phyloP scores from a whole-genome alignment of 108 stramenopile species.

The Pseudonitzschia multiseries region DNA sequence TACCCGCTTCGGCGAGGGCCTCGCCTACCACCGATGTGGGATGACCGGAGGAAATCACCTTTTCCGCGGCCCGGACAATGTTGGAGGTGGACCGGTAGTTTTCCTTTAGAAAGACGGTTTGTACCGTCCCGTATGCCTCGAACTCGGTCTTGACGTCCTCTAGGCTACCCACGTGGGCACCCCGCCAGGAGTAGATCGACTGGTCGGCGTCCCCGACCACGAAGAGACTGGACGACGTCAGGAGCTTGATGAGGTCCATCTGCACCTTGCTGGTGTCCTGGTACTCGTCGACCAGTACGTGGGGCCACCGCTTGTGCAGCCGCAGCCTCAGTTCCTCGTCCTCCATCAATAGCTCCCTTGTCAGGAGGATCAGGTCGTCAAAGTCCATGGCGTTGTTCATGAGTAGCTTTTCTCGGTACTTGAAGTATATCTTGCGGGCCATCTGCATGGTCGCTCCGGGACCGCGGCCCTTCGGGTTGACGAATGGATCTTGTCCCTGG shows the following conservation, averaged over 20 bases:
- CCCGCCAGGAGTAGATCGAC: slow-evolving; percentile 83
- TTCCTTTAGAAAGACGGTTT: slow-evolving; percentile 77
- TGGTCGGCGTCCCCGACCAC: slow-evolving; percentile 88
- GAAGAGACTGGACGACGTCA: slow-evolving; percentile 68
- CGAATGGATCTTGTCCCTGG: slow-evolving; percentile 37
- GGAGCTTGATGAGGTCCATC: slow-evolving; percentile 69
- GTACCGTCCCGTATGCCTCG: slow-evolving; percentile 32
- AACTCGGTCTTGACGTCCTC: slow-evolving; percentile 60
- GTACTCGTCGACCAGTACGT: slow-evolving; percentile 87
- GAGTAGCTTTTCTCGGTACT: slow-evolving; percentile 67
- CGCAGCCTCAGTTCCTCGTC: slow-evolving; percentile 45
- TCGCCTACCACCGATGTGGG: neutral
- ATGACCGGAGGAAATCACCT: slow-evolving; percentile 50
- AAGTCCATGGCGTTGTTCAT: slow-evolving; percentile 85
- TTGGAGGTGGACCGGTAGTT: slow-evolving; percentile 81
- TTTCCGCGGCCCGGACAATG: slow-evolving; percentile 80
- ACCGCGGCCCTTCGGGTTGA: slow-evolving; percentile 20
- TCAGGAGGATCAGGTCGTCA: slow-evolving; percentile 87
- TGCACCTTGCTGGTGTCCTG: slow-evolving; percentile 79
- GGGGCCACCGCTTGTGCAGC: slow-evolving; percentile 67
- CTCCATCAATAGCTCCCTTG: slow-evolving; percentile 60
- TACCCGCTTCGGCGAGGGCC: neutral
- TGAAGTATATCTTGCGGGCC: slow-evolving; percentile 51
- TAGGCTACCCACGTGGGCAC: slow-evolving; percentile 74
- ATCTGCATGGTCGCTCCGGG: slow-evolving; percentile 36